Percentiles rank a stretch among this genome's conserved stretches.
These are phyloP conservation scores for Actinidia chinensis DNA, from an alignment of 179 eudicot genomes.

Conservation along the genomic window DNA sequence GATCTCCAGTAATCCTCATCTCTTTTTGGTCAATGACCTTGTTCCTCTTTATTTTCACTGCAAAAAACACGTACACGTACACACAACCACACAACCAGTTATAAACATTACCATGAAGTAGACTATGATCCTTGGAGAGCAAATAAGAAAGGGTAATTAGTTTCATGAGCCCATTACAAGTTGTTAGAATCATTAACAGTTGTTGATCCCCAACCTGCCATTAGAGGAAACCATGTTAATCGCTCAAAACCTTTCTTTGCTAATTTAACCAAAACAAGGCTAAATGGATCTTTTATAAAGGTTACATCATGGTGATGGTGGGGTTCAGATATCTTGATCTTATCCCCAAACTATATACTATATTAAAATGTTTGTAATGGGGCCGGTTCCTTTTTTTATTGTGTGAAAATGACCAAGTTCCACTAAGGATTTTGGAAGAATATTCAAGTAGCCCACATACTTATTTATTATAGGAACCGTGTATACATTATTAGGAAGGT, in stretches of 20 bases:
- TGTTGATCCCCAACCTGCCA: conserved; percentile 87
- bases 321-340: neutral
- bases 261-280: neutral
- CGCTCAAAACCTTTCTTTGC: neutral
- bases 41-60: conserved; percentile 55
- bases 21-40: conserved; percentile 62
- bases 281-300: neutral
- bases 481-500: no score
- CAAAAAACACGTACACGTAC: conserved; percentile 8
- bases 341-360: neutral
- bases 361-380: neutral
- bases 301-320: neutral
- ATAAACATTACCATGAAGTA: neutral
- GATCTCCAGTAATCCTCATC: conserved; percentile 74
- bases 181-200: conserved; percentile 46
- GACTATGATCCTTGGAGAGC: neutral
- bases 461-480: neutral
- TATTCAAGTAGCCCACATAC: conserved; percentile 2
- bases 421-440: neutral
- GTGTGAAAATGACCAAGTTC: neutral
- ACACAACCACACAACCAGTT: no score
- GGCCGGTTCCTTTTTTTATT: neutral
- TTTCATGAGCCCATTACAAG: conserved; percentile 34
- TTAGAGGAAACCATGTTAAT: conserved; percentile 64
- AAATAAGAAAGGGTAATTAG: neutral